Evolutionary conservation across 2,329 filamentous ascomycete species (phyloP), one percentile per base, ranked within the genome.

Genomic region (Trichoderma brevicompactum): DNA sequence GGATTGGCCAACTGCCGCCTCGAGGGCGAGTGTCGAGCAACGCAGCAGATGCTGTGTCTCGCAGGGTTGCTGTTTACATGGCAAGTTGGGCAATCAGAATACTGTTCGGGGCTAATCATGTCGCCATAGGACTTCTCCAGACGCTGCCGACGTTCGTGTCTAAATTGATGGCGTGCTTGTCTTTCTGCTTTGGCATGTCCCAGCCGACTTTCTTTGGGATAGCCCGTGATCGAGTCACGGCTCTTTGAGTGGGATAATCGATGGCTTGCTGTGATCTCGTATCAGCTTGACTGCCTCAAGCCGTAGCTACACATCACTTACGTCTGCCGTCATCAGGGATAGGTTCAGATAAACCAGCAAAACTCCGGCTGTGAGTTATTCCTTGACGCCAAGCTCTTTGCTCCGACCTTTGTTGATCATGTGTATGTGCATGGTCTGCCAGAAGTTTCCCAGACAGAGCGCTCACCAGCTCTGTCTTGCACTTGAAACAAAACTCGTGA

Each of bases 401-500:
- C 2, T 28, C 34, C 19, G 40, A 28, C 5, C 10, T 64, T 23
- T 49, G 6, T 3, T 55, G 50, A 6, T 4, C 61, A 34, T 32
- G 34, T 12, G 12, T 7, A 19, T 38, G 17, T 19, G 23, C 17
- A 10, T 9, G 59, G 8, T 19, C 17, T n/a, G n/a, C 28, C 10
- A 9, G 2, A 7, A 38, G 12, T 6, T 23, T 23, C 10, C 34
- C 46, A 40, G 46, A 41, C 10, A 44, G 56, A 5, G 67, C 50
- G 7, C 67, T 64, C 13, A 67, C 62, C n/a, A 77, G 65, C 58
- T 81, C 76, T 49, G 75, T 77, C 8, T 72, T 74, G 68, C 84
- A 86, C 63, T 80, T 80, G 38, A 73, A 67, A 68, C 84, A 87
- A 15, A 83, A 78, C 9, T 76, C 77, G 70, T 87, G 85, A 1